Conservation (phyloP, 2,329 filamentous ascomycete species). For the Alternaria arborescens region DNA sequence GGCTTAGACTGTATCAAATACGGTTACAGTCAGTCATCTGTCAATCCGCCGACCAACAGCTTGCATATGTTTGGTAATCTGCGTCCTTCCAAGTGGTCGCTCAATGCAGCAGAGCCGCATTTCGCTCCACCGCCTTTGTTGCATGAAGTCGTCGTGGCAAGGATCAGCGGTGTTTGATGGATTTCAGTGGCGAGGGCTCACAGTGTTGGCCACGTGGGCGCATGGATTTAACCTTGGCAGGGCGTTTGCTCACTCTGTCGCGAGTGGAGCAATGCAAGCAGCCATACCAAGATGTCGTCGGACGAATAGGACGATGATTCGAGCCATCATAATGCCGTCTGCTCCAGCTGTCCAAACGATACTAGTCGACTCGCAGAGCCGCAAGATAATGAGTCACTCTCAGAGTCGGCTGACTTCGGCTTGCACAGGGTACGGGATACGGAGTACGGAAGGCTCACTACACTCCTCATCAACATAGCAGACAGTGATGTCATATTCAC, state of each 20-base stretch:
- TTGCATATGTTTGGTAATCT: background rate
- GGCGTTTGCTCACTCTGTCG: background rate
- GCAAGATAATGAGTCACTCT: background rate
- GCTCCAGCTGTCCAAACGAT: background rate
- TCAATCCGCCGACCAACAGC: too few relatives aligned
- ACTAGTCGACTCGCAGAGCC: background rate
- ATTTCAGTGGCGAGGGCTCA: background rate
- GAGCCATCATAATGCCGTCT: background rate
- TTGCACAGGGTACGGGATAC: background rate
- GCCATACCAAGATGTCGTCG: too few relatives aligned
- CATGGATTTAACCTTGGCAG: background rate
- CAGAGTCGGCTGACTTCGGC: background rate
- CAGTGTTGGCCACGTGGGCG: background rate
- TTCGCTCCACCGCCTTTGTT: too few relatives aligned
- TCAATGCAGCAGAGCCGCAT: background rate
- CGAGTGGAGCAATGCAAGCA: background rate
- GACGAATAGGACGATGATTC: too few relatives aligned
- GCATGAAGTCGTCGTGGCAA: background rate
- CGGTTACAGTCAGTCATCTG: too few relatives aligned
- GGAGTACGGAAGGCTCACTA: background rate
- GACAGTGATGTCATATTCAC: background rate
- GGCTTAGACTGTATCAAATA: background rate
- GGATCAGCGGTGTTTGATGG: background rate
- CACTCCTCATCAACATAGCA: background rate
- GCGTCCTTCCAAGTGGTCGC: background rate